Evolutionary conservation across 768 basidiomycete genomes (phyloP), one percentile per base, ranked within the genome.

Genomic region (Tricholoma bakamatsutake): DNA sequence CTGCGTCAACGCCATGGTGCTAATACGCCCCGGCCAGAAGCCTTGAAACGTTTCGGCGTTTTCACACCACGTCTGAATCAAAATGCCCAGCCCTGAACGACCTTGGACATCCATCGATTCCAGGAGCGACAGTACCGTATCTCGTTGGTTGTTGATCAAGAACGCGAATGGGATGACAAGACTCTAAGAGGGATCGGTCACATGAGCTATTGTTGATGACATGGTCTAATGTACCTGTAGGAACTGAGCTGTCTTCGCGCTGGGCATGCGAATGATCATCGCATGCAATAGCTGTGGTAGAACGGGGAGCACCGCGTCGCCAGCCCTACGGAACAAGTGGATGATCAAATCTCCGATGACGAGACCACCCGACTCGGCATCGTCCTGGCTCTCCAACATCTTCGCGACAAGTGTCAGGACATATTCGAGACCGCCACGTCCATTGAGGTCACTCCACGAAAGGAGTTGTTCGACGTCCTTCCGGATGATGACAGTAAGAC

Each of bases 321-420:
- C 92, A 0, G 91, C 90, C 58, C 83, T 85, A 24, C 96, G 80
- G 49, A 99, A 76, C 24, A 98, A 76, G 63, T 98, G 94, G 60
- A 98, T 90, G 66, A 99, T 90, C 42, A 99, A 77, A 65, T 98
- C 96, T 17, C 97, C 97, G 47, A 98, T 88, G 52, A 90, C 88
- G 18, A 98, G 80, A 9, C 95, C 96, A 39, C 90, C 93, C 0
- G 94, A 88, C 69, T 99, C 97, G n/a, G 46, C 46, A n/a, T 48
- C 46, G 58, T 93, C 90, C 59, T 90, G 83, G 57, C 77, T 82
- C 55, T 84, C 80, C 27, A 99, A 75, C 45, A 90, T 80, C 58
- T 81, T 84, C 27, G 88, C 91, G 34, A 98, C 83, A 40, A 97
- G 73, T 11, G 78, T 76, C 46, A 98, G 76, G 13, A 90, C 79